These are phyloP conservation scores for Coemansia sp. DNA, from an alignment of 192 early-diverging fungal genomes.

Conservation along the genomic window DNA sequence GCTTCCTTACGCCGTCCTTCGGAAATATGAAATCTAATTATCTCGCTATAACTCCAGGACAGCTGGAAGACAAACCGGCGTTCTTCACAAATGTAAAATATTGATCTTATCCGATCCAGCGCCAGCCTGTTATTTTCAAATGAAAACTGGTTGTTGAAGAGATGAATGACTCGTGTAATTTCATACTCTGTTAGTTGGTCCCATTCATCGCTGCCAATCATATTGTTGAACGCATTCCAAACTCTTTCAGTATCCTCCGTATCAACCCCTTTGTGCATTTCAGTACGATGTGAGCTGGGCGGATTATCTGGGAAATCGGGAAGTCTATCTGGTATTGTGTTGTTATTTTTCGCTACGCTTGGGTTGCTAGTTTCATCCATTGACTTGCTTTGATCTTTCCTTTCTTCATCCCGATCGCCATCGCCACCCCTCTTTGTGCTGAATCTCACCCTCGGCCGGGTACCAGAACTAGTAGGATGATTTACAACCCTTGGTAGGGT, in stretches of 20 bases:
- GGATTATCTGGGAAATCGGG: background rate
- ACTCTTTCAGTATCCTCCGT: slow-evolving; percentile 22
- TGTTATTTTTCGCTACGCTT: background rate
- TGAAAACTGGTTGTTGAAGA: slow-evolving; percentile 38
- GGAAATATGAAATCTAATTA: slow-evolving; percentile 33
- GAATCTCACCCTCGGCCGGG: background rate
- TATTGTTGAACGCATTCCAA: slow-evolving; percentile 33
- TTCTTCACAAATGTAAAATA: slow-evolving; percentile 16
- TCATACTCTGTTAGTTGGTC: slow-evolving; percentile 33
- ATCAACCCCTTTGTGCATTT: slow-evolving; percentile 27
- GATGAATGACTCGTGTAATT: slow-evolving; percentile 28
- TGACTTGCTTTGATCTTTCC: background rate
- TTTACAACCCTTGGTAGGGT: background rate
- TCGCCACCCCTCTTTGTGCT: background rate
- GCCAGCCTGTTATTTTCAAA: slow-evolving; percentile 23
- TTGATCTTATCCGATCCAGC: slow-evolving; percentile 15
- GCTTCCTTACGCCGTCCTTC: slow-evolving; percentile 21
- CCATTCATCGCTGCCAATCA: slow-evolving; percentile 30
- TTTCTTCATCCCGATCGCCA: background rate
- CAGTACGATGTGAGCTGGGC: slow-evolving; percentile 18
- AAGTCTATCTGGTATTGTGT: background rate
- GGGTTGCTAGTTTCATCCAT: background rate
- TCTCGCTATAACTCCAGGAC: slow-evolving; percentile 35
- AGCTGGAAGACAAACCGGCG: slow-evolving; percentile 11
- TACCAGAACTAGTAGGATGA: background rate